A percentile compares a stretch with the other conserved stretches of the same genome.
These are phyloP conservation scores for Sedum album DNA, from an alignment of 164 flowering plant genomes.

Conservation along the genomic window DNA sequence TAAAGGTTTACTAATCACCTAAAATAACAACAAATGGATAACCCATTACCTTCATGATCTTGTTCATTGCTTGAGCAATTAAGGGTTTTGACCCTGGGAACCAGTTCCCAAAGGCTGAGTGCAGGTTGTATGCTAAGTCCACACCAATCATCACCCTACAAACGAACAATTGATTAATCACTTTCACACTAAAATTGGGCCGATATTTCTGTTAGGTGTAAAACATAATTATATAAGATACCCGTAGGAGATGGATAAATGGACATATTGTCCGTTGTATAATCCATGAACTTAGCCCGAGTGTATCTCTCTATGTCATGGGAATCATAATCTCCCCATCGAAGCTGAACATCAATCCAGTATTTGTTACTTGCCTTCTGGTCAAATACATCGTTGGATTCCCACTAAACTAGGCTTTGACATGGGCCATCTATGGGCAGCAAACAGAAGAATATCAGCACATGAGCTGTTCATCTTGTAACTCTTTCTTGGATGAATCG, in stretches of 20 bases:
- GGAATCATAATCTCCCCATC: slow-evolving; percentile 99
- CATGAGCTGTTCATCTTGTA: slow-evolving; percentile 99
- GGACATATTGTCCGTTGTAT: slow-evolving; percentile 99
- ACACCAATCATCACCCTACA: slow-evolving; percentile 98
- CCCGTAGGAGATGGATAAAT: slow-evolving; percentile 99
- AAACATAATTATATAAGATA: slow-evolving; percentile 13
- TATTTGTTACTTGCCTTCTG: slow-evolving; percentile 98
- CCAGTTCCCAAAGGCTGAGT: slow-evolving; percentile 99
- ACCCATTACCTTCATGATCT: slow-evolving; percentile 87
- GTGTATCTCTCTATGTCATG: slow-evolving; percentile 99
- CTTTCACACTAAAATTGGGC: too few relatives aligned
- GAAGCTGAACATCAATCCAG: slow-evolving; percentile 99
- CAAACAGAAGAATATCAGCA: slow-evolving; percentile 96
- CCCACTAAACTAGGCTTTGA: slow-evolving; percentile 98
- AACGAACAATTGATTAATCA: not conserved
- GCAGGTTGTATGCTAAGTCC: slow-evolving; percentile 96
- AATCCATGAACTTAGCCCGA: slow-evolving; percentile 96
- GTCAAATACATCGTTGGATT: slow-evolving; percentile 95
- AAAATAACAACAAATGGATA: not conserved
- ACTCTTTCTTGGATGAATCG: slow-evolving; percentile 98
- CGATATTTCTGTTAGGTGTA: not conserved
- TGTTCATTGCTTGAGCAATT: slow-evolving; percentile 97
- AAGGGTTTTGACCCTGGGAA: slow-evolving; percentile 99
- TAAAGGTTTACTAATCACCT: not conserved
- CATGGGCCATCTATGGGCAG: slow-evolving; percentile 99